Conservation (phyloP, 495 filamentous ascomycete genomes). For the Tuber microsphaerosporum region DNA sequence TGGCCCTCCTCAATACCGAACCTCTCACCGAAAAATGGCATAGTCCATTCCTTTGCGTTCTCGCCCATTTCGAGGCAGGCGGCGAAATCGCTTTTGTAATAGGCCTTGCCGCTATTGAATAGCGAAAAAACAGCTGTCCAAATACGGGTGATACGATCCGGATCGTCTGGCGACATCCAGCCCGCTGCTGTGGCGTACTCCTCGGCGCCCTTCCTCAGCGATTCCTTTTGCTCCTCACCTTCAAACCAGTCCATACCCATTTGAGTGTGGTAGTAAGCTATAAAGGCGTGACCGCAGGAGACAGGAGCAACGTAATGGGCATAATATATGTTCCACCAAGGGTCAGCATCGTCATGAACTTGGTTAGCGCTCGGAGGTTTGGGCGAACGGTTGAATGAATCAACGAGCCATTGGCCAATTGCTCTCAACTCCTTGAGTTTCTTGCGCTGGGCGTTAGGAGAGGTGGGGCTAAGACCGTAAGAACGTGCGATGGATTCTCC, state of each 20-base stretch:
- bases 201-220: slow-evolving; percentile 23
- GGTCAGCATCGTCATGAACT: slow-evolving; percentile 29
- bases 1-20: slow-evolving; percentile 22
- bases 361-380: slow-evolving; percentile 27
- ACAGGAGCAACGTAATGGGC: slow-evolving; percentile 35
- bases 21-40: slow-evolving; percentile 24
- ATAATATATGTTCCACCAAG: slow-evolving; percentile 39
- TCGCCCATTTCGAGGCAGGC: slow-evolving; percentile 35
- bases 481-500: slow-evolving; percentile 32
- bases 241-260: slow-evolving; percentile 20
- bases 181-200: slow-evolving; percentile 31
- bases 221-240: slow-evolving; percentile 20
- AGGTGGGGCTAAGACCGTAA: slow-evolving; percentile 23
- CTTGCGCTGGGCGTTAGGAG: slow-evolving; percentile 26
- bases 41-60: slow-evolving; percentile 15
- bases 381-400: slow-evolving; percentile 28
- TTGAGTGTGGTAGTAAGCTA: slow-evolving; percentile 26
- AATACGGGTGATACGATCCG: slow-evolving; percentile 27
- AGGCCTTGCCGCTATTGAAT: slow-evolving; percentile 33
- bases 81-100: slow-evolving; percentile 35
- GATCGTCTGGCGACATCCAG: slow-evolving; percentile 38
- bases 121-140: slow-evolving; percentile 35
- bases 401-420: slow-evolving; percentile 35
- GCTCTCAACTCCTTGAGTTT: slow-evolving; percentile 33
- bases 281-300: slow-evolving; percentile 30